phyloP scores from a whole-genome alignment of 345 rosid genomes.

The Balakata baccata region DNA sequence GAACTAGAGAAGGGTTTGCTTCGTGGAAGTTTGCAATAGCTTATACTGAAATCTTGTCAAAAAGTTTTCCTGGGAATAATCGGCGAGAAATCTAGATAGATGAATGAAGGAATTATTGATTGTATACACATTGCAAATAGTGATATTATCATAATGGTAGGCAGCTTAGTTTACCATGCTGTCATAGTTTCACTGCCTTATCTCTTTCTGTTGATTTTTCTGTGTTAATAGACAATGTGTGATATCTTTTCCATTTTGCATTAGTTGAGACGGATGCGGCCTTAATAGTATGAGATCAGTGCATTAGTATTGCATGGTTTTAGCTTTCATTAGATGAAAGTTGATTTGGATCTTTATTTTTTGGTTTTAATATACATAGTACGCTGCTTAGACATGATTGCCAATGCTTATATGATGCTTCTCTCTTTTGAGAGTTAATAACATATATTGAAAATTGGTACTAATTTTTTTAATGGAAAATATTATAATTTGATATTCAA shows the following conservation, averaged over 20 bases:
- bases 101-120: background rate
- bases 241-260: conserved; percentile 18
- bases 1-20: conserved; percentile 13
- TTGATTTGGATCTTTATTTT: background rate
- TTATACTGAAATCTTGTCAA: conserved; percentile 11
- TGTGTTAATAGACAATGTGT: conserved; percentile 19
- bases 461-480: too few species aligned
- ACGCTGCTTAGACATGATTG: background rate
- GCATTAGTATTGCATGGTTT: background rate
- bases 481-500: too few species aligned
- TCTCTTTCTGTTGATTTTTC: conserved; percentile 9
- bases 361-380: background rate
- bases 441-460: too few species aligned
- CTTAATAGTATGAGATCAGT: conserved; percentile 10
- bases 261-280: conserved; percentile 15
- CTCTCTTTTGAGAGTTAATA: too few species aligned
- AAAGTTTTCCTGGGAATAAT: conserved; percentile 19
- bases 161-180: conserved; percentile 20
- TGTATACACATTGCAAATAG: conserved; percentile 17
- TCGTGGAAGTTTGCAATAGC: conserved; percentile 14
- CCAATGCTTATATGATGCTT: background rate
- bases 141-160: conserved; percentile 13
- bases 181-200: conserved; percentile 8
- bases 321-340: background rate
- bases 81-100: conserved; percentile 22